A percentile compares a stretch with the other conserved stretches of the same genome.
These are phyloP conservation scores for Anthostomella pinea DNA, from an alignment of 2,329 filamentous ascomycete genomes.

Conservation along the genomic window DNA sequence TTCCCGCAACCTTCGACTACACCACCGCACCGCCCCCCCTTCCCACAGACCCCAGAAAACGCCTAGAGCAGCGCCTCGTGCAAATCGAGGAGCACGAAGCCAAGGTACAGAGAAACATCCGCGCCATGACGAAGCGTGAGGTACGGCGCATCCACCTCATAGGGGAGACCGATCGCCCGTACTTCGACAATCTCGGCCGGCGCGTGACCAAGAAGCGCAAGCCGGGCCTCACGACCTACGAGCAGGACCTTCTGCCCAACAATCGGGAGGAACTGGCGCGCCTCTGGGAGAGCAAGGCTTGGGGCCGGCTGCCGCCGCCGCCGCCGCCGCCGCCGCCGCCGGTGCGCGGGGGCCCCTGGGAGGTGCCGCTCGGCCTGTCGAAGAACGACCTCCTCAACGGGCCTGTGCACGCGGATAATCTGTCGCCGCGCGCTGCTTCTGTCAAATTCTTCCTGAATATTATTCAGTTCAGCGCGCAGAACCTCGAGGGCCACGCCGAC, in stretches of 20 bases:
- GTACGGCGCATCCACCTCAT: slow-evolving; percentile 10
- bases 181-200: slow-evolving; percentile 3
- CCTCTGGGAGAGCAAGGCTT: not conserved
- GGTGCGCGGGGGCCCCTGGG: slow-evolving; percentile 10
- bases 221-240: too few relatives aligned
- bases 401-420: slow-evolving; percentile 6
- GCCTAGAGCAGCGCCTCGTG: slow-evolving; percentile 12
- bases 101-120: slow-evolving; percentile 26
- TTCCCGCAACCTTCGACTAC: slow-evolving; percentile 25
- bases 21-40: slow-evolving; percentile 24
- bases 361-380: slow-evolving; percentile 12
- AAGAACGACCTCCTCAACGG: slow-evolving; percentile 10
- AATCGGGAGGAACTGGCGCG: too few relatives aligned
- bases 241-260: too few relatives aligned
- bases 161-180: slow-evolving; percentile 4
- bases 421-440: slow-evolving; percentile 21
- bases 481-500: slow-evolving; percentile 1
- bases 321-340: not conserved
- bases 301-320: not conserved
- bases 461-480: not conserved
- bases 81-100: slow-evolving; percentile 26
- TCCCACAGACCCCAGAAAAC: slow-evolving; percentile 14
- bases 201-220: slow-evolving; percentile 6
- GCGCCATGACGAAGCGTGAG: slow-evolving; percentile 17
- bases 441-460: slow-evolving; percentile 18